Percentiles rank a stretch among this genome's conserved stretches.
Evolutionary conservation across 257 asterid genomes (phyloP).

Genomic region (Hygrophila difformis): DNA sequence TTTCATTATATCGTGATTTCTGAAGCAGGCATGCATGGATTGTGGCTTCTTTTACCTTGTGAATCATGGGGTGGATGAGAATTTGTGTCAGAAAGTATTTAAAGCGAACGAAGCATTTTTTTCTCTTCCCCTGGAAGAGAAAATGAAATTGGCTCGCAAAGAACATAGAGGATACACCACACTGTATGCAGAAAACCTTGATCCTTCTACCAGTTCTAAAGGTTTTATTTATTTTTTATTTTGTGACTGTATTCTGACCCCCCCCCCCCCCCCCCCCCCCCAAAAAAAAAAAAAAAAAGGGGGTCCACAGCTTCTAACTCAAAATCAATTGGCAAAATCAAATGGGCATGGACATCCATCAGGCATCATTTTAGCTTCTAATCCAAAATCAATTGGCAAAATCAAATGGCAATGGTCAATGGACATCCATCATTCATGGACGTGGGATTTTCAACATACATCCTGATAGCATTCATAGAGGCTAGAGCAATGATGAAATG

Average conservation of each 20-base stretch:
- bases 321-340: too few relatives aligned
- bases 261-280: too few relatives aligned
- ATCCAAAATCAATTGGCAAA: too few relatives aligned
- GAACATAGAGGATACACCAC: constrained; percentile 44
- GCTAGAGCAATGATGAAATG: too few relatives aligned
- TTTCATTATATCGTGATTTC: neutral
- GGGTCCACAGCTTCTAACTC: too few relatives aligned
- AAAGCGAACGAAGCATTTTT: constrained; percentile 33
- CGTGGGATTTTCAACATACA: too few relatives aligned
- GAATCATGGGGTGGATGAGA: constrained; percentile 49
- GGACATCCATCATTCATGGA: too few relatives aligned
- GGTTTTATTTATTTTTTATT: constrained; percentile 19
- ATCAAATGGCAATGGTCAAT: too few relatives aligned
- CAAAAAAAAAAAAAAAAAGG: too few relatives aligned
- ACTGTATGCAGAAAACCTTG: constrained; percentile 45
- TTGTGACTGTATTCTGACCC: neutral
- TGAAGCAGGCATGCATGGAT: constrained; percentile 39
- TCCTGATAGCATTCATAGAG: too few relatives aligned
- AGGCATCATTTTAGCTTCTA: too few relatives aligned
- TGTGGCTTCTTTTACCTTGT: constrained; percentile 55
- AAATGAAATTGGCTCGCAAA: constrained; percentile 28
- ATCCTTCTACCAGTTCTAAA: constrained; percentile 28
- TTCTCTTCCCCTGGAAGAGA: constrained; percentile 34
- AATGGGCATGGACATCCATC: too few relatives aligned
- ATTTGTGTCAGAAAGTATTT: constrained; percentile 26